Evolutionary conservation across 2,329 filamentous ascomycete species (phyloP), one percentile per base, ranked within the genome.

Genomic region (Fusarium cicatricum): DNA sequence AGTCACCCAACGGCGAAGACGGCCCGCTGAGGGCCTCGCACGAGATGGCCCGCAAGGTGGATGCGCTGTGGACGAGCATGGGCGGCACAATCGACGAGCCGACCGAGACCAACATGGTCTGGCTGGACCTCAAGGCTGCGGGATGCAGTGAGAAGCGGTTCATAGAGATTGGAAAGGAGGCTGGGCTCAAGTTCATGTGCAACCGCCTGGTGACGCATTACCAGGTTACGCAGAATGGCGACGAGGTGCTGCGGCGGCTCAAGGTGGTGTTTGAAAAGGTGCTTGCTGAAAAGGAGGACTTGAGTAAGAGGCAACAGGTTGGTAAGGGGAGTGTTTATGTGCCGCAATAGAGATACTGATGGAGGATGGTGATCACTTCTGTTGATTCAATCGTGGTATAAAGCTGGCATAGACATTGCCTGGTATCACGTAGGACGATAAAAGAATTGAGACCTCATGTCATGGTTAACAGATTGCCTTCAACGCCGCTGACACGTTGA

Each of bases 71-170:
- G 92, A 82, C 79, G 5, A 77, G 76, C 14, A 78, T 87, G 45
- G 91, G 91, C 5, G 92, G 91, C 1, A 85, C 83, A 74, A 75
- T 92, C 52, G 74, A 81, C 16, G 80, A 88, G 55, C 88, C 90
- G 0, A 88, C 90, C 2, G 88, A 96, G 70, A 96, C 92, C n/a
- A 96, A 96, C 75, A 96, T 96, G 90, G 85, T 91, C 29, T 96
- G 91, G 91, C 70, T 96, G 53, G 88, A 96, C 72, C 77, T 95
- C 14, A 82, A 85, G 26, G 81, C 82, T 1, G 82, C 84, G 11
- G 83, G 84, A 2, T 78, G 80, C 57, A 70, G 71, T 12, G 57
- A 45, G 6, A 71, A 71, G 49, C 71, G 68, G 33, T 76, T 83
- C 45, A 68, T 71, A 12, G 69, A 74, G 62, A 69, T 80, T 28